Conservation (phyloP, 2,329 filamentous ascomycete species). For the Aspergillus ruber region DNA sequence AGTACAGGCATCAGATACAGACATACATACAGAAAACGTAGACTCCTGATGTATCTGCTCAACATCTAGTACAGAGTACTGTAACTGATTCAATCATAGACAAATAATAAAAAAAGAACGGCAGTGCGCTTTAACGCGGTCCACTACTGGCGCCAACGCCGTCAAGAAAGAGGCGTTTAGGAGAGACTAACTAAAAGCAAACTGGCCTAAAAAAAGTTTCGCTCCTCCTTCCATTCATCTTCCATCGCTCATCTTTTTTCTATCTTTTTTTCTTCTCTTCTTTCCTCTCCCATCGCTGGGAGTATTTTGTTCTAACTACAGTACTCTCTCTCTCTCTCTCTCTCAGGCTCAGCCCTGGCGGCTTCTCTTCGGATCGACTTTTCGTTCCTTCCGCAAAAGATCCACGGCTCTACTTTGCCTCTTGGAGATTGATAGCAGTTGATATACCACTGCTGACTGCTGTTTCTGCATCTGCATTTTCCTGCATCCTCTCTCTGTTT, state of each 20-base stretch:
- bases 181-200: neutral
- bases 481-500: constrained; percentile 1
- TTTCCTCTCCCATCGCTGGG: constrained; percentile 1
- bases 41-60: no score
- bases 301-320: neutral
- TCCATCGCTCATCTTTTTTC: constrained; percentile 1
- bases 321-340: neutral
- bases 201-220: neutral
- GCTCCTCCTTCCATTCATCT: neutral
- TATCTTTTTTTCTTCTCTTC: constrained; percentile 1
- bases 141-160: neutral
- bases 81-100: no score
- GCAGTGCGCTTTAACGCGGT: neutral
- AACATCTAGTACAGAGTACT: no score
- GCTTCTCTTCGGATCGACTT: constrained; percentile 7
- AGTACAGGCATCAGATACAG: no score
- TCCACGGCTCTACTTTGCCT: constrained; percentile 1
- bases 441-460: neutral
- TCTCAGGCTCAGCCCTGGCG: constrained; percentile 4
- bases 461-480: neutral
- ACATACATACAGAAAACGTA: no score
- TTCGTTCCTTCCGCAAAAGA: neutral
- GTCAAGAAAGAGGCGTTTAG: neutral
- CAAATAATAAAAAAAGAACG: neutral
- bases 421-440: no score